phyloP scores from a whole-genome alignment of 257 asterid genomes.

The Vinca minor region DNA sequence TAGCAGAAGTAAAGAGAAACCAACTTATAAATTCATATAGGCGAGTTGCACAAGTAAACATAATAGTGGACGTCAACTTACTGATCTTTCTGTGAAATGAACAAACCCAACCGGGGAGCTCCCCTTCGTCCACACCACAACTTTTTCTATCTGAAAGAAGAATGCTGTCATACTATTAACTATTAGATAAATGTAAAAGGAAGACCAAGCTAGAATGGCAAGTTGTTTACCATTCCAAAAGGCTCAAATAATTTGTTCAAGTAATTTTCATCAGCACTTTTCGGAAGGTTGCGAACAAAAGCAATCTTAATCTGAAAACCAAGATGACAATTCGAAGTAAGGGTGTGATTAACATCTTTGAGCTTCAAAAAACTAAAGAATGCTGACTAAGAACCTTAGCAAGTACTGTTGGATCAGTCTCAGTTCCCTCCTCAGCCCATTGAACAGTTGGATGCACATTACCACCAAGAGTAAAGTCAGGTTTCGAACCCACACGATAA shows the following conservation, averaged over 20 bases:
- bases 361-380: conserved; percentile 14
- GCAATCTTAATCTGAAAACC: conserved; percentile 72
- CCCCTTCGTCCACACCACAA: conserved; percentile 55
- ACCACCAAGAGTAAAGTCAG: conserved; percentile 75
- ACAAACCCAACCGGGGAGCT: conserved; percentile 62
- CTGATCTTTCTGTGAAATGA: conserved; percentile 64
- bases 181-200: conserved; percentile 7
- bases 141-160: conserved; percentile 70
- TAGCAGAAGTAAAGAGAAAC: not conserved
- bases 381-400: conserved; percentile 48
- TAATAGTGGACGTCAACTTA: conserved; percentile 25
- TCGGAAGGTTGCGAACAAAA: conserved; percentile 65
- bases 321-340: conserved; percentile 15
- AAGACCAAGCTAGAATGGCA: conserved; percentile 14
- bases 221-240: conserved; percentile 60
- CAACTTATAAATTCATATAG: not conserved
- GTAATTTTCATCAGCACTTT: conserved; percentile 63
- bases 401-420: conserved; percentile 45
- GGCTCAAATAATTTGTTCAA: conserved; percentile 65
- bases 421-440: conserved; percentile 82
- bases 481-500: conserved; percentile 61
- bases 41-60: not conserved
- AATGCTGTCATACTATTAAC: conserved; percentile 11
- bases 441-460: conserved; percentile 76
- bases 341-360: conserved; percentile 3